These are phyloP conservation scores for Orbilia blumenaviensis DNA, from an alignment of 2,329 filamentous ascomycete species.

Conservation along the genomic window DNA sequence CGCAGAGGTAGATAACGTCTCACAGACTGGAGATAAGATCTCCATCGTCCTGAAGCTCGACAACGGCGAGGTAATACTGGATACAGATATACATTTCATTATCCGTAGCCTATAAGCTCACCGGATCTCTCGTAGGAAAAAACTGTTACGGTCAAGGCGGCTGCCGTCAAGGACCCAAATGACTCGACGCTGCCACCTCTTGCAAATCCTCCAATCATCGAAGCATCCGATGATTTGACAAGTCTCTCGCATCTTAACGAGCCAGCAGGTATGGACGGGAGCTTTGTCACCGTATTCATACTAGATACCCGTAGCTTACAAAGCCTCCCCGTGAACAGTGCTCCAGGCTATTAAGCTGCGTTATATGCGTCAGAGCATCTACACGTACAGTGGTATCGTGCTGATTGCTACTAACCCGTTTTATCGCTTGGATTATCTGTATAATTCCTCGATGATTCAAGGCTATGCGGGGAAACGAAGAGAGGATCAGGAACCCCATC, in stretches of 20 bases:
- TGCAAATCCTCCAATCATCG: constrained; percentile 98
- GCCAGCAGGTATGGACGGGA: constrained; percentile 77
- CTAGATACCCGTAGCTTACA: constrained; percentile 30
- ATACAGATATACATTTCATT: not conserved
- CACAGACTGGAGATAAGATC: constrained; percentile 83
- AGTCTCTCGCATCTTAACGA: constrained; percentile 98
- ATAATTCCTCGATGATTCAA: constrained; percentile 99
- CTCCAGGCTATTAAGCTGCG: constrained; percentile 96
- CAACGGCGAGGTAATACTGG: constrained; percentile 81
- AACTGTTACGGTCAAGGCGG: constrained; percentile 77
- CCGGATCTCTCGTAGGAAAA: constrained; percentile 71
- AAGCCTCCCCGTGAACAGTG: constrained; percentile 69
- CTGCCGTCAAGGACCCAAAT: constrained; percentile 78
- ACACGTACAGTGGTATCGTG: constrained; percentile 98
- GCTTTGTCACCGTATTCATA: not conserved
- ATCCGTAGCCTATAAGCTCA: not conserved
- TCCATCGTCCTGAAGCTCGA: constrained; percentile 86
- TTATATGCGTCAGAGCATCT: constrained; percentile 98
- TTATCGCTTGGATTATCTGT: constrained; percentile 94
- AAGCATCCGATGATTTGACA: constrained; percentile 97
- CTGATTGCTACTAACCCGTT: constrained; percentile 99
- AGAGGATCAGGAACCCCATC: constrained; percentile 93
- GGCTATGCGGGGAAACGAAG: constrained; percentile 97
- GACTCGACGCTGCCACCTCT: constrained; percentile 84
- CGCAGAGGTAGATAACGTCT: constrained; percentile 90